These are phyloP conservation scores for Aspergillus hiratsukae DNA, from an alignment of 2,329 filamentous ascomycete species.

Conservation along the genomic window DNA sequence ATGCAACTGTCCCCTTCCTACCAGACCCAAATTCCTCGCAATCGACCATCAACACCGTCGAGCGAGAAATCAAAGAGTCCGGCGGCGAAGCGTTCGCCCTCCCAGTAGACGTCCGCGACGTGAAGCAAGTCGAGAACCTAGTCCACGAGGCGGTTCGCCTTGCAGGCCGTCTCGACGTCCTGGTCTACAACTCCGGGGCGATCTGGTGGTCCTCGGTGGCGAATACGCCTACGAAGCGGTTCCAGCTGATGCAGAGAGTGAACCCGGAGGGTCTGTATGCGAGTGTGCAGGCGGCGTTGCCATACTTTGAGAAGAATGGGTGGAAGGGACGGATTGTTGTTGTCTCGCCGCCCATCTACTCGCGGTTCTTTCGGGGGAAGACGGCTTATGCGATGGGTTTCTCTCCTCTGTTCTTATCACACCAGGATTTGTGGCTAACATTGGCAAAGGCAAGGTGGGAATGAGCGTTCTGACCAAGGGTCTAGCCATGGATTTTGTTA, in stretches of 20 bases:
- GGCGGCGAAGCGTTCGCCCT: slow-evolving; percentile 64
- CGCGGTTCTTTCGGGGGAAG: slow-evolving; percentile 79
- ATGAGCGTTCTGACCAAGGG: slow-evolving; percentile 82
- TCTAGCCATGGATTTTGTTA: slow-evolving; percentile 72
- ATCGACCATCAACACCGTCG: slow-evolving; percentile 78
- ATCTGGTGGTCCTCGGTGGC: slow-evolving; percentile 79
- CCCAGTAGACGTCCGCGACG: slow-evolving; percentile 64
- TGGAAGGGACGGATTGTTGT: slow-evolving; percentile 66
- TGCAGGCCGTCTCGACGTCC: slow-evolving; percentile 64
- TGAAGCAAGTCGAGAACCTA: slow-evolving; percentile 57
- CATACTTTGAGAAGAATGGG: slow-evolving; percentile 54
- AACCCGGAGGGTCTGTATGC: slow-evolving; percentile 74
- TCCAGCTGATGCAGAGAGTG: slow-evolving; percentile 70
- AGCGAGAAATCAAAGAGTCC: slow-evolving; percentile 63
- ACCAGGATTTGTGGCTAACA: not conserved
- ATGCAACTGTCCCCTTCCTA: slow-evolving; percentile 56
- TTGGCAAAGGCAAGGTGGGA: slow-evolving; percentile 60
- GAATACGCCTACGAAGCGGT: slow-evolving; percentile 69
- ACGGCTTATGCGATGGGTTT: slow-evolving; percentile 69
- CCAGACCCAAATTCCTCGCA: slow-evolving; percentile 69
- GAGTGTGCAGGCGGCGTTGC: slow-evolving; percentile 63
- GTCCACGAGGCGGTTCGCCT: slow-evolving; percentile 55
- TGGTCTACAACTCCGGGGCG: slow-evolving; percentile 79
- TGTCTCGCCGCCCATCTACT: slow-evolving; percentile 80
- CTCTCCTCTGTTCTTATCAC: slow-evolving; percentile 4